A percentile compares a stretch with the other conserved stretches of the same genome.
These are phyloP conservation scores for Ceratocystis lukuohia DNA, from an alignment of 2,329 filamentous ascomycete genomes.

Conservation along the genomic window DNA sequence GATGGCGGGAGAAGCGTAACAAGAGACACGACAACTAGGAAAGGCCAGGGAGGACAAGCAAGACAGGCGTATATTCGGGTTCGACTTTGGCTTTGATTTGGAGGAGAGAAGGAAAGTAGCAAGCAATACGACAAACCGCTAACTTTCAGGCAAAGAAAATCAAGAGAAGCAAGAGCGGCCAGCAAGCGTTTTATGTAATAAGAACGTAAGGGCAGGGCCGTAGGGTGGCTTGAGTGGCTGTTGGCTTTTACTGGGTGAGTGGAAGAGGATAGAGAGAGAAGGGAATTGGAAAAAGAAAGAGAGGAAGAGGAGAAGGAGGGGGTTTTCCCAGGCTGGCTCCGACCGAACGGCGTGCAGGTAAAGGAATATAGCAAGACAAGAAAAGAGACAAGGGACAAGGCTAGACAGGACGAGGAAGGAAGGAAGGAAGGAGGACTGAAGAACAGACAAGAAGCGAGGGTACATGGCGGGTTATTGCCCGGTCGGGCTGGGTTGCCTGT, in stretches of 20 bases:
- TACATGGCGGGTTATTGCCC: not conserved
- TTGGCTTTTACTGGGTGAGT: not conserved
- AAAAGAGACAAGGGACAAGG: not conserved
- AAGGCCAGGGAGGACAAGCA: not conserved
- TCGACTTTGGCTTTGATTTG: too few relatives aligned
- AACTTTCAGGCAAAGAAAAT: not conserved
- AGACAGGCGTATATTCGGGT: too few relatives aligned
- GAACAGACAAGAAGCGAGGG: not conserved
- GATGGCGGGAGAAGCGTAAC: not conserved
- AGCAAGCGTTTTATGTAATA: constrained; percentile 22
- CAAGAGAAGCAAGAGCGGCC: constrained; percentile 13
- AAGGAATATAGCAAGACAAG: not conserved
- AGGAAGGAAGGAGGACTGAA: not conserved
- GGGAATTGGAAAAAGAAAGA: too few relatives aligned
- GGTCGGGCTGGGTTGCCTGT: not conserved
- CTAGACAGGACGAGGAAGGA: not conserved
- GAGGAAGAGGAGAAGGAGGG: too few relatives aligned
- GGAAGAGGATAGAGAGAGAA: not conserved
- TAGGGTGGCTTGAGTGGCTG: constrained; percentile 6
- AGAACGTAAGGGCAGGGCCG: constrained; percentile 14
- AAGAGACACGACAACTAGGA: not conserved
- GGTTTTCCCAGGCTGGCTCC: not conserved
- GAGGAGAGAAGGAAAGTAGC: too few relatives aligned
- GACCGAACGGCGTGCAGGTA: not conserved
- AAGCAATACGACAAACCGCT: not conserved